phyloP scores from a whole-genome alignment of 129 eudicot species.

The Rutidosis leptorrhynchoides region DNA sequence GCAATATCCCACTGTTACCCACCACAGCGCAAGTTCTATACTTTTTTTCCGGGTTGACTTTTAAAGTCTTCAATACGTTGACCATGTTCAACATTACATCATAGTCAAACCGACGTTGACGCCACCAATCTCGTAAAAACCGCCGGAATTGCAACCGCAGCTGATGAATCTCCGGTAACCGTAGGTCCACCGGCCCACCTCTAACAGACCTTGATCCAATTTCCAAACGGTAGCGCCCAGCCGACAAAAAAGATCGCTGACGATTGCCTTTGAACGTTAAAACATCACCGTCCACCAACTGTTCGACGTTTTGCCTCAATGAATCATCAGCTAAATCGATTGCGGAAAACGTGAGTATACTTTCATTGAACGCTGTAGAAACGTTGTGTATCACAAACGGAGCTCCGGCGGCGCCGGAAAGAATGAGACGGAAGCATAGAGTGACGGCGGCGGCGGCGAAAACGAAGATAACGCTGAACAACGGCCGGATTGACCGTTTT shows the following conservation, averaged over 20 bases:
- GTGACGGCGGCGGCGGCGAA: conserved; percentile 45
- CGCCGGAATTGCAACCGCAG: conserved; percentile 52
- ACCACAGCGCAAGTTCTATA: conserved; percentile 84
- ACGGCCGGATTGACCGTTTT: conserved; percentile 51
- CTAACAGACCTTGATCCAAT: conserved; percentile 37
- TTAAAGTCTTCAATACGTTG: conserved; percentile 24
- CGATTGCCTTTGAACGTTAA: conserved; percentile 31
- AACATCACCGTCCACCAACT: conserved; percentile 59
- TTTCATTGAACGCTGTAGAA: conserved; percentile 42
- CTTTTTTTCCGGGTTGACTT: conserved; percentile 15
- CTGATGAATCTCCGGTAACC: conserved; percentile 54
- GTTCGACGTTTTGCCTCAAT: conserved; percentile 61
- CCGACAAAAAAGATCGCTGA: conserved; percentile 55
- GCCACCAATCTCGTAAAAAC: conserved; percentile 59
- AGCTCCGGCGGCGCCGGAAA: conserved; percentile 27
- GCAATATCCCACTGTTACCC: conserved; percentile 90
- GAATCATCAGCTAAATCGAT: conserved; percentile 49
- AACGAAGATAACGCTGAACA: conserved; percentile 49
- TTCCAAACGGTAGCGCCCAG: conserved; percentile 45
- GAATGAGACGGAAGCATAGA: conserved; percentile 37
- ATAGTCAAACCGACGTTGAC: conserved; percentile 41
- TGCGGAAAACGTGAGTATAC: conserved; percentile 51
- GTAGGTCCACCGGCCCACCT: conserved; percentile 43
- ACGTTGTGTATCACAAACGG: neutral
- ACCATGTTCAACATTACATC: conserved; percentile 55